These are phyloP conservation scores for Auriculariales sp. DNA, from an alignment of 768 basidiomycete genomes.

Conservation along the genomic window DNA sequence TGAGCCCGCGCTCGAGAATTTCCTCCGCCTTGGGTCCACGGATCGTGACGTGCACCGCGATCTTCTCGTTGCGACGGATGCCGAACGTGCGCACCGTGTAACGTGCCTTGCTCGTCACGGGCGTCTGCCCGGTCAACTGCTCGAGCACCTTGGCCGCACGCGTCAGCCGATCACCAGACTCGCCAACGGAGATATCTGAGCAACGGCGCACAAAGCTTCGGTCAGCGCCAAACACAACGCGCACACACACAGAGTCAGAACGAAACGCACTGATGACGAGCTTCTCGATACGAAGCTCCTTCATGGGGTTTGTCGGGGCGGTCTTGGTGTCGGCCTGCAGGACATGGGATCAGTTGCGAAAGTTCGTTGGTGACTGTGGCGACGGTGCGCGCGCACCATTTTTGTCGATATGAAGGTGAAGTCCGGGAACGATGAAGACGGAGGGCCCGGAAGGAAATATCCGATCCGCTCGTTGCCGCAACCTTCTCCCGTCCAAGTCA, in stretches of 20 bases:
- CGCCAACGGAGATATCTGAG: slow-evolving; percentile 99
- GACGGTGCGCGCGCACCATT: too few species aligned
- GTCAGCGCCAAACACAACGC: slow-evolving; percentile 4
- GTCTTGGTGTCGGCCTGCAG: slow-evolving; percentile 79
- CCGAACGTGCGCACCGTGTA: slow-evolving; percentile 99
- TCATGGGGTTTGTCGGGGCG: slow-evolving; percentile 84
- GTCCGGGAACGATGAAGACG: too few species aligned
- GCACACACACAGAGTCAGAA: slow-evolving; percentile 8
- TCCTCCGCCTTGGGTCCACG: slow-evolving; percentile 99
- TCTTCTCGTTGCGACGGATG: slow-evolving; percentile 99
- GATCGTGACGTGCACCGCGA: slow-evolving; percentile 96
- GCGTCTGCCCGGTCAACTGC: slow-evolving; percentile 97
- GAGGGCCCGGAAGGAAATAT: too few species aligned
- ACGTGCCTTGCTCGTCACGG: slow-evolving; percentile 98
- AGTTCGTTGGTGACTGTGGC: too few species aligned
- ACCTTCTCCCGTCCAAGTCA: too few species aligned
- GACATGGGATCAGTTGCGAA: too few species aligned
- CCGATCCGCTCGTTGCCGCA: too few species aligned
- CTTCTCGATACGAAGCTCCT: slow-evolving; percentile 94
- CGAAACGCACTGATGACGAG: slow-evolving; percentile 88
- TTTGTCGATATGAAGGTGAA: too few species aligned
- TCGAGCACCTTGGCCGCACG: slow-evolving; percentile 98
- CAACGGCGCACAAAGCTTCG: neutral
- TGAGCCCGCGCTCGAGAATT: slow-evolving; percentile 95
- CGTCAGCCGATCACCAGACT: slow-evolving; percentile 97